phyloP scores from a whole-genome alignment of 83 land plant genomes.

The Larix sibirica region DNA sequence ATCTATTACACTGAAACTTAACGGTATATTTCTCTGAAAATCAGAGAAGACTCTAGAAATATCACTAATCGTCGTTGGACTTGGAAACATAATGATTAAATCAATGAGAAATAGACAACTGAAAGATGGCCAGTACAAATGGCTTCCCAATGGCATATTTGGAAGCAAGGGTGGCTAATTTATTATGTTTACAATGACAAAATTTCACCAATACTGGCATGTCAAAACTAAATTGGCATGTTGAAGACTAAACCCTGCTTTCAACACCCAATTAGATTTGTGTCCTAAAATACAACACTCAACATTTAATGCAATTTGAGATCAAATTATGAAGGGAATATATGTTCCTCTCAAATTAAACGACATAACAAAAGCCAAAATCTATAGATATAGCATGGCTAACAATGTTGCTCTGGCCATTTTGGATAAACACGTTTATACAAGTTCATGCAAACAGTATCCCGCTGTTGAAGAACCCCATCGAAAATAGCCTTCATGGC shows the following conservation, averaged over 20 bases:
- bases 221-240: background rate
- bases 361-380: conserved; percentile 12
- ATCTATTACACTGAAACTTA: too few species aligned
- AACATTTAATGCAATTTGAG: background rate
- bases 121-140: background rate
- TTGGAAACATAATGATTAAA: background rate
- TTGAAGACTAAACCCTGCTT: background rate
- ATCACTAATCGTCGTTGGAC: background rate
- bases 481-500: conserved; percentile 92
- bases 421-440: conserved; percentile 91
- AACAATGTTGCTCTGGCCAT: conserved; percentile 75
- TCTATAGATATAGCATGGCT: background rate
- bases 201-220: background rate
- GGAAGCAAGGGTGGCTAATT: background rate
- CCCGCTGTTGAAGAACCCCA: conserved; percentile 85
- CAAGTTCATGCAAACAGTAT: conserved; percentile 91
- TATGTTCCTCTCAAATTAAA: background rate
- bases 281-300: background rate
- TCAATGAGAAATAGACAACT: background rate
- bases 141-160: background rate
- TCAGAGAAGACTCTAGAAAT: background rate
- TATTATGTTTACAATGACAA: background rate
- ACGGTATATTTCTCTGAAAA: too few species aligned
- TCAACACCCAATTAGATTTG: background rate
- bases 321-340: background rate